Percentiles rank a stretch among this genome's conserved stretches.
phyloP scores from a whole-genome alignment of 129 eudicot genomes.

The Ambrosia artemisiifolia region DNA sequence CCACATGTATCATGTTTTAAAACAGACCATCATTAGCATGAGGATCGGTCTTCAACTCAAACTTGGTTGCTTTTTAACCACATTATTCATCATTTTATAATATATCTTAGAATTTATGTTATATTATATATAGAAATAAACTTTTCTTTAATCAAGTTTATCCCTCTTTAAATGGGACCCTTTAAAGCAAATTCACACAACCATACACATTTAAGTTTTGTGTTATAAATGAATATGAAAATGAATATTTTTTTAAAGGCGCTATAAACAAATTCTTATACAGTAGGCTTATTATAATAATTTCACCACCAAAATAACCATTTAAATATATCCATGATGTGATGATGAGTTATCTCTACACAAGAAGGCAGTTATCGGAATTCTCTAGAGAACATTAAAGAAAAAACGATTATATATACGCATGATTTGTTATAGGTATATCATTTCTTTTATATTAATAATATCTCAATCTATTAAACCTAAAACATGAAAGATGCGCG shows the following conservation, averaged over 20 bases:
- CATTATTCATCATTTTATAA: neutral
- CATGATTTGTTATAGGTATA: slow-evolving; percentile 1
- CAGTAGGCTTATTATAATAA: neutral
- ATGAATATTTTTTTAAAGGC: too few species aligned
- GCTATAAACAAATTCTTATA: neutral
- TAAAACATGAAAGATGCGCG: too few species aligned
- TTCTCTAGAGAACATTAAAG: neutral
- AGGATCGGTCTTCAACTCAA: neutral
- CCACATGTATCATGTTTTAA: slow-evolving; percentile 5
- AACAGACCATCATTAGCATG: neutral
- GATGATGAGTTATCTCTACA: too few species aligned
- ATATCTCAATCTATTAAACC: neutral
- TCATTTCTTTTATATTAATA: neutral
- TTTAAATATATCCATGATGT: neutral
- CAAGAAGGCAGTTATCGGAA: neutral
- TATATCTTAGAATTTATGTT: neutral
- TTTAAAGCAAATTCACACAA: neutral
- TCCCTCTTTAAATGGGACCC: neutral
- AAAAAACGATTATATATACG: neutral
- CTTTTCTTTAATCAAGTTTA: neutral
- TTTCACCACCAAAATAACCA: neutral
- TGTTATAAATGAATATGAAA: neutral
- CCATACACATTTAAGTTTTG: neutral
- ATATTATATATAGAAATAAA: neutral
- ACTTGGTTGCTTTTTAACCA: neutral